Conservation (phyloP, 148 eudicot species). For the Agrostemma githago region DNA sequence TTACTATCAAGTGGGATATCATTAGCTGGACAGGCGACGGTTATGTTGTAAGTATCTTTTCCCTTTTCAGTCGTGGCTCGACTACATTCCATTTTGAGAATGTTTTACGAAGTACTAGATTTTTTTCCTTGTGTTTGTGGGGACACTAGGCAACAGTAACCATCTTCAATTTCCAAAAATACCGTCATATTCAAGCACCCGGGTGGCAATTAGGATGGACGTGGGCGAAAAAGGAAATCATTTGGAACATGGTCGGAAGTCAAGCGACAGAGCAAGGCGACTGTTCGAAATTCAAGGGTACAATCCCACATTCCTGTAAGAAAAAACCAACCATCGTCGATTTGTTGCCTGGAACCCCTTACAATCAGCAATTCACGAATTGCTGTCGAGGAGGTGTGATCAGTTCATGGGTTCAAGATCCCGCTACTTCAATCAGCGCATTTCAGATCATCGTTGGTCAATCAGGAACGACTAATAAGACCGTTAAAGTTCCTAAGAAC, state of each 20-base stretch:
- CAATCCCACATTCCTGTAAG: slow-evolving; percentile 58
- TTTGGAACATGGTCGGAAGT: slow-evolving; percentile 52
- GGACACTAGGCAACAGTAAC: slow-evolving; percentile 35
- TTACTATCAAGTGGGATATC: slow-evolving; percentile 88
- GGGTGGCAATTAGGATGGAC: slow-evolving; percentile 73
- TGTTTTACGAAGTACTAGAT: background rate
- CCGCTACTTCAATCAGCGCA: slow-evolving; percentile 34
- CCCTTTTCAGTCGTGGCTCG: background rate
- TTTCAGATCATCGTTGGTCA: slow-evolving; percentile 59
- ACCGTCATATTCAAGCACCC: slow-evolving; percentile 60
- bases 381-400: slow-evolving; percentile 68
- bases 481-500: slow-evolving; percentile 55
- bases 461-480: slow-evolving; percentile 53
- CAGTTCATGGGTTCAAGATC: slow-evolving; percentile 57
- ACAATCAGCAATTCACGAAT: slow-evolving; percentile 49
- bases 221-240: slow-evolving; percentile 62
- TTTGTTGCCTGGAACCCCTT: slow-evolving; percentile 55
- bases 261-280: slow-evolving; percentile 75
- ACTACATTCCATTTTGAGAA: background rate
- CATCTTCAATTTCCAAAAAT: slow-evolving; percentile 55
- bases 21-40: slow-evolving; percentile 80
- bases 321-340: slow-evolving; percentile 54
- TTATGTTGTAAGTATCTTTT: slow-evolving; percentile 57
- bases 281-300: slow-evolving; percentile 54
- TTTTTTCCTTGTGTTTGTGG: background rate